Base-by-base conservation (phyloP, 1,284 basidiomycete species). In the Ustilago trichophora region DNA sequence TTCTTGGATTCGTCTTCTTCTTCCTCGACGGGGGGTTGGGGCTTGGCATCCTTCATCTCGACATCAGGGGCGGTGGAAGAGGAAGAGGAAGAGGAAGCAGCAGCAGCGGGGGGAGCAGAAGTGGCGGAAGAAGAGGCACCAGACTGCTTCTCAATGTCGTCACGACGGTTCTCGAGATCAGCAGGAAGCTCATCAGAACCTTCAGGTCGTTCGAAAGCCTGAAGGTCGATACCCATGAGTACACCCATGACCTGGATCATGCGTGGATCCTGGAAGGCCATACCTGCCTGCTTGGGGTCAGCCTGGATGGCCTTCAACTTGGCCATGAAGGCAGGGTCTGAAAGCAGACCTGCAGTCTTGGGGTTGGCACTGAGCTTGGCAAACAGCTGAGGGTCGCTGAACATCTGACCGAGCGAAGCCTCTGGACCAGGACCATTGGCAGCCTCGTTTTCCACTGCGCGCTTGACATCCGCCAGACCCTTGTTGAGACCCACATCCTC, bases 181-280 rank as follows among this genome's bases (percentile, higher is more conserved):
- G 88, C 85, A 6, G 91, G 90, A 47, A 90, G 84, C 56, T 92
- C 91, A 57, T 90, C 86, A 8, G 91, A 91, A 34, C 91, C 92
- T 83, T 92, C 91, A 22, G 90, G 89, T 54, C 93, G 86, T 56
- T 88, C 86, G 82, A 91, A 91, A 45, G 90, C 92, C 82, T 92
- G 89, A 82, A 98, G 87, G 82, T 98, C 93, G 72, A 98, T 87
- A 42, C 93, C 93, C 91, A 97, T 93, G 59, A 93, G 86, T 10
- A 89, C 94, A 64, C 94, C 94, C 59, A 97, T 86, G 18, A 93
- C 93, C 75, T 83, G 82, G 69, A 97, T 91, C 91, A 96, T 95
- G 58, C 94, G 87, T 31, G 93, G 88, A 83, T 98, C 93, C 72
- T 87, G 84, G 75, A 91, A 83, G 72, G 72, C 81, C 87, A 65